These are phyloP conservation scores for Dactylonectria estremocensis DNA, from an alignment of 2,329 filamentous ascomycete species.

Conservation along the genomic window DNA sequence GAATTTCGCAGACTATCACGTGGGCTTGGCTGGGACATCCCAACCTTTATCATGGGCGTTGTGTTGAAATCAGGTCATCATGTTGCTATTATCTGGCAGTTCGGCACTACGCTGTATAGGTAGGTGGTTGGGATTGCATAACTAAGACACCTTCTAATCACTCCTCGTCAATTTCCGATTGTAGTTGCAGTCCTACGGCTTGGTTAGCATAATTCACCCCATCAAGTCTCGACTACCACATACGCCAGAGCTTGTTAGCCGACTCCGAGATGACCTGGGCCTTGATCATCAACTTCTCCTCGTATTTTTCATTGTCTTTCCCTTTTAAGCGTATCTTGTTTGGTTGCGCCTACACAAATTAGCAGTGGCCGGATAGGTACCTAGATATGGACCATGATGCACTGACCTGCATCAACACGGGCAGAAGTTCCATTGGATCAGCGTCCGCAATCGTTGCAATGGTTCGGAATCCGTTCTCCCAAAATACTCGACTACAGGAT, in stretches of 20 bases:
- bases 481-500: constrained; percentile 69
- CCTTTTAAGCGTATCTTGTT: constrained; percentile 72
- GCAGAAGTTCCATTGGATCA: constrained; percentile 76
- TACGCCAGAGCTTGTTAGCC: constrained; percentile 79
- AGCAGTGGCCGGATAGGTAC: background rate
- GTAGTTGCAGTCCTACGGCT: constrained; percentile 64
- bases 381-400: background rate
- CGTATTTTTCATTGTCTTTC: constrained; percentile 70
- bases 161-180: constrained; percentile 65
- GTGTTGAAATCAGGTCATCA: background rate
- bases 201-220: constrained; percentile 31
- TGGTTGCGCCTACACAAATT: constrained; percentile 71
- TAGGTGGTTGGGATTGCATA: too few relatives aligned
- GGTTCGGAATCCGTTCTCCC: constrained; percentile 82
- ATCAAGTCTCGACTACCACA: constrained; percentile 47
- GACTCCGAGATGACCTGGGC: constrained; percentile 78
- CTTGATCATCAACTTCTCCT: constrained; percentile 76
- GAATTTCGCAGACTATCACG: too few relatives aligned
- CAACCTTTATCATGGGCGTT: too few relatives aligned
- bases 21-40: too few relatives aligned
- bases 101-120: too few relatives aligned
- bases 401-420: constrained; percentile 78
- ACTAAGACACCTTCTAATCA: constrained; percentile 40
- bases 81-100: background rate
- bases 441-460: constrained; percentile 79